Base-by-base conservation (phyloP, 306 rosid species). In the Vachellia collinsii region DNA sequence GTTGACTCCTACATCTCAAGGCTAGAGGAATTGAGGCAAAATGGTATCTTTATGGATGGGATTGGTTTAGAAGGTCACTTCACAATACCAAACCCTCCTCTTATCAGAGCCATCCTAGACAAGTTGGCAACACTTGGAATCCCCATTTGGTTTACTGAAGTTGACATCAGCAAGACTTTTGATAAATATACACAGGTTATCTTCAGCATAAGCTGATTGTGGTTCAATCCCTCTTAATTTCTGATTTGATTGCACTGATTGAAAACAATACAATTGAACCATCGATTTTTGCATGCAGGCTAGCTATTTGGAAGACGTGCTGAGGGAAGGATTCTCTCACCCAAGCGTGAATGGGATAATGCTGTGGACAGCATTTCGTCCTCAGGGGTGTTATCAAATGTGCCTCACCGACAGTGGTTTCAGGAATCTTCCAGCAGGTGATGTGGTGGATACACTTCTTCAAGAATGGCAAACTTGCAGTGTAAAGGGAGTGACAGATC, bases 41-140 rank as follows among this genome's bases (percentile, higher is more conserved):
- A 88, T 81, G 96, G 97, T 41, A 88, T 88, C n/a, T 86, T 73
- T 8, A 86, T 95, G 97, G 97, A 89, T 82, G 97, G 97, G 72
- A 91, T 95, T 88, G 99, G 97, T 4, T 86, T 95, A 47, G 99
- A 93, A 84, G 92, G 98, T 48, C 98, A 92, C 53, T 94, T 94
- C 72, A 81, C 84, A 20, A 22, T 51, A 38, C 98, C 98, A 4
- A 94, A 94, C 77, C 93, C 79, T 77, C 88, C 97, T 36, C 89
- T 93, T 5, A 90, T 93, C 34, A 93, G 98, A 91, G 97, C 91
- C 22, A 87, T 87, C 22, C 29, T 95, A 9, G 98, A 95, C 83
- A 95, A 93, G 83, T 87, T 95, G 81, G 98, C 98, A 77, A 93
- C 94, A 11, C 74, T 95, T 6, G 88, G 81, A 75, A 89, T 95